phyloP scores from a whole-genome alignment of 495 filamentous ascomycete species.

The Talaromyces ruber region DNA sequence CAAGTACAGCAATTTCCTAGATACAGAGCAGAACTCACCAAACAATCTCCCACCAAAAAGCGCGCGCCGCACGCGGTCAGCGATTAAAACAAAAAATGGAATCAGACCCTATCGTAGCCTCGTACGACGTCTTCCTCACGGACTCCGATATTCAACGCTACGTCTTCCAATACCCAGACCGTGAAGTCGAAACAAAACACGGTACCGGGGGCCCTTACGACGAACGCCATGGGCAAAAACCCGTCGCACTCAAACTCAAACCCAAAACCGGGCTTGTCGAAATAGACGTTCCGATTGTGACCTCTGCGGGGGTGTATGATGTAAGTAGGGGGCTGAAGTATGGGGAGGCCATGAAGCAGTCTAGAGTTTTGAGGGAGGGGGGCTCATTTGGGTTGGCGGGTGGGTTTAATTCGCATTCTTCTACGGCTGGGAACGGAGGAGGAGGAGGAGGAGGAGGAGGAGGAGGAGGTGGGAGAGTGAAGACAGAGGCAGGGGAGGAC shows the following conservation, averaged over 20 bases:
- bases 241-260: slow-evolving; percentile 57
- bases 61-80: neutral
- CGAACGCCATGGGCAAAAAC: slow-evolving; percentile 40
- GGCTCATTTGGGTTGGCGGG: slow-evolving; percentile 51
- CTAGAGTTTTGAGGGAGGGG: slow-evolving; percentile 41
- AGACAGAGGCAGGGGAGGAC: slow-evolving; percentile 28
- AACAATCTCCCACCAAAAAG: neutral
- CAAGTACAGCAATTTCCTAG: no score
- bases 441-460: slow-evolving; percentile 9
- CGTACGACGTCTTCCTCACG: slow-evolving; percentile 56
- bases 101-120: slow-evolving; percentile 44
- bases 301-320: slow-evolving; percentile 46
- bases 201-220: slow-evolving; percentile 45
- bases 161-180: slow-evolving; percentile 64
- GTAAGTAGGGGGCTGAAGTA: slow-evolving; percentile 54
- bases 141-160: slow-evolving; percentile 41
- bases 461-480: slow-evolving; percentile 23
- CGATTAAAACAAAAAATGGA: slow-evolving; percentile 10
- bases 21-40: neutral
- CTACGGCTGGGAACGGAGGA: slow-evolving; percentile 8
- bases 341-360: slow-evolving; percentile 57
- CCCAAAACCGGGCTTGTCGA: slow-evolving; percentile 61
- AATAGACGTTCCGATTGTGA: slow-evolving; percentile 61
- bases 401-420: slow-evolving; percentile 41
- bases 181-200: slow-evolving; percentile 29